phyloP scores from a whole-genome alignment of 345 rosid species.

The Euphorbia peplus region DNA sequence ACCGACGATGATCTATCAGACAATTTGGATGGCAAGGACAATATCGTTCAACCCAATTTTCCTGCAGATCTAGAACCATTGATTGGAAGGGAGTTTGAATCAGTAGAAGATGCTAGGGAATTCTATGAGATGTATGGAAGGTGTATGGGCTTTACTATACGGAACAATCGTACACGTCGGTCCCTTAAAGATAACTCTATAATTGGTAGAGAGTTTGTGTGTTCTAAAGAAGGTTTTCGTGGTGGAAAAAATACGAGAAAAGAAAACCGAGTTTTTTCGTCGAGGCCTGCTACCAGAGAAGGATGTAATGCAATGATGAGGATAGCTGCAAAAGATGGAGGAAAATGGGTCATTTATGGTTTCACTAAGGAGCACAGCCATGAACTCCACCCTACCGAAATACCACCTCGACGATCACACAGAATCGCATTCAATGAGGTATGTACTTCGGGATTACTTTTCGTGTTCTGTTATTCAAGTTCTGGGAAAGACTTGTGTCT shows the following conservation, averaged over 20 bases:
- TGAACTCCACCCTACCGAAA: conserved; percentile 34
- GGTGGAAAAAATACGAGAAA: conserved; percentile 22
- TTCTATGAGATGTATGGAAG: conserved; percentile 43
- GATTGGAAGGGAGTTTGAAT: conserved; percentile 37
- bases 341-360: conserved; percentile 44
- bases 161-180: conserved; percentile 38
- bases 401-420: conserved; percentile 37
- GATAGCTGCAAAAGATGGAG: conserved; percentile 37
- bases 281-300: conserved; percentile 33
- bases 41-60: conserved; percentile 21
- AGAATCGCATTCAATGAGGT: conserved; percentile 42
- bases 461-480: neutral
- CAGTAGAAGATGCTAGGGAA: conserved; percentile 44
- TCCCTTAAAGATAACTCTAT: conserved; percentile 43
- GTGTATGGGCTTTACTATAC: conserved; percentile 37
- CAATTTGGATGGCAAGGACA: conserved; percentile 28
- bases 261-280: conserved; percentile 18
- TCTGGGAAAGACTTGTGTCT: conserved; percentile 5
- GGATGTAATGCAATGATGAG: conserved; percentile 46
- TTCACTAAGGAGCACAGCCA: conserved; percentile 41
- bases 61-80: conserved; percentile 19
- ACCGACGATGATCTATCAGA: conserved; percentile 37
- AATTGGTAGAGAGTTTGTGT: conserved; percentile 43
- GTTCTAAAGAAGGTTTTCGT: conserved; percentile 41
- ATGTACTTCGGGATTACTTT: conserved; percentile 4